These are phyloP conservation scores for Candida coquimbonensis DNA, from an alignment of 805 yeast genomes.

Conservation along the genomic window DNA sequence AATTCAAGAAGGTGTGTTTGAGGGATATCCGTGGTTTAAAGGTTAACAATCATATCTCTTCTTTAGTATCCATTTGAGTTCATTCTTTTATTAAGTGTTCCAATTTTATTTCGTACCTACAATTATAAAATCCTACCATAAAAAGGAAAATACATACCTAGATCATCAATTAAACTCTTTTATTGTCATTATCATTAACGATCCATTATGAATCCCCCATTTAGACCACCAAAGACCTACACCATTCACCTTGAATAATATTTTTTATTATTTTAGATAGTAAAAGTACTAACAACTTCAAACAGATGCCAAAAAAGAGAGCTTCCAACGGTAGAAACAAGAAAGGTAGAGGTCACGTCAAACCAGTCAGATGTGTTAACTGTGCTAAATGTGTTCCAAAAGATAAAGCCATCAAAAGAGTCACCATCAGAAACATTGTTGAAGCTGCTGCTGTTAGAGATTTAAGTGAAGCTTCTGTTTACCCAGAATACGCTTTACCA, in stretches of 20 bases:
- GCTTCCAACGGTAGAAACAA: slow-evolving; percentile 99
- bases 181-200: no score
- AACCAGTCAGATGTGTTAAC: slow-evolving; percentile 99
- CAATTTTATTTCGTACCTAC: no score
- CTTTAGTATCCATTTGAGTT: no score
- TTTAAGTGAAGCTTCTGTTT: slow-evolving; percentile 98
- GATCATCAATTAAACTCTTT: no score
- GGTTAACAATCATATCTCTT: no score
- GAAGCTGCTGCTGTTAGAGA: slow-evolving; percentile 99
- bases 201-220: background rate
- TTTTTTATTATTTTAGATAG: background rate
- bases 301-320: slow-evolving; percentile 98
- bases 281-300: slow-evolving; percentile 14
- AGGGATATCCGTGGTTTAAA: no score
- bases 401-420: slow-evolving; percentile 99
- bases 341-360: slow-evolving; percentile 99
- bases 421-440: slow-evolving; percentile 99
- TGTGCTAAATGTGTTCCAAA: slow-evolving; percentile 99
- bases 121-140: no score
- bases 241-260: background rate
- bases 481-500: slow-evolving; percentile 98
- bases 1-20: no score
- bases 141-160: no score
- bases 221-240: background rate
- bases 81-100: no score